These are phyloP conservation scores for Colletotrichum musicola DNA, from an alignment of 2,329 filamentous ascomycete genomes.

Conservation along the genomic window DNA sequence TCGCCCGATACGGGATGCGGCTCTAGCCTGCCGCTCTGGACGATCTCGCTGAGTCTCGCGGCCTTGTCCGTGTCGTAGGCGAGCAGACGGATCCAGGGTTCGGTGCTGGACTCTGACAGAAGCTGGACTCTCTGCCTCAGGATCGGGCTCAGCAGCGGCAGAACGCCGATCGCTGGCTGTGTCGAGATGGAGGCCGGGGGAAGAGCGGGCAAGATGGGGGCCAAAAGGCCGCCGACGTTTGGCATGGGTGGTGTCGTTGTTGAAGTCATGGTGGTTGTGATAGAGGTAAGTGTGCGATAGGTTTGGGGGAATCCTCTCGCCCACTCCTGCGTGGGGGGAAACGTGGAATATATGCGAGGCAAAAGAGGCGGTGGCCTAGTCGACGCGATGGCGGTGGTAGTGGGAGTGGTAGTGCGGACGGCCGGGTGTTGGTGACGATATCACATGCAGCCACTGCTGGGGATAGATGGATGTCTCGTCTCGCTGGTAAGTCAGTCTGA, in stretches of 20 bases:
- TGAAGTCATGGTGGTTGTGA: conserved; percentile 44
- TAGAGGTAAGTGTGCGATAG: neutral
- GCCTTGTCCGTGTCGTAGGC: conserved; percentile 73
- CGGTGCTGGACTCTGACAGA: conserved; percentile 69
- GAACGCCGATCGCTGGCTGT: conserved; percentile 66
- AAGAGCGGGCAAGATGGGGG: conserved; percentile 70
- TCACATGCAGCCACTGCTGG: conserved; percentile 36
- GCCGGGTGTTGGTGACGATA: conserved; percentile 27
- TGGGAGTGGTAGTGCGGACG: conserved; percentile 23
- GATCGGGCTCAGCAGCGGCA: conserved; percentile 74
- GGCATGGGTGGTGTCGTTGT: conserved; percentile 41
- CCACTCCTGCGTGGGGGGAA: conserved; percentile 14
- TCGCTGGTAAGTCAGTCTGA: conserved; percentile 20
- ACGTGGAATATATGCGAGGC: conserved; percentile 21
- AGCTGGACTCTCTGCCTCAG: conserved; percentile 75
- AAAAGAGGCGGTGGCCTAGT: conserved; percentile 16
- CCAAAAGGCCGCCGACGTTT: conserved; percentile 62
- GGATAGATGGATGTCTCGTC: conserved; percentile 19
- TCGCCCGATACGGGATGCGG: conserved; percentile 87
- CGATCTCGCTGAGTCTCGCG: conserved; percentile 70
- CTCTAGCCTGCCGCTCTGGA: conserved; percentile 74
- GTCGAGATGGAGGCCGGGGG: conserved; percentile 70
- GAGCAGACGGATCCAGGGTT: conserved; percentile 80
- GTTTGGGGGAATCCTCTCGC: neutral
- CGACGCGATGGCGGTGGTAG: conserved; percentile 19